phyloP scores from a whole-genome alignment of 306 rosid genomes.

The Vachellia collinsii region DNA sequence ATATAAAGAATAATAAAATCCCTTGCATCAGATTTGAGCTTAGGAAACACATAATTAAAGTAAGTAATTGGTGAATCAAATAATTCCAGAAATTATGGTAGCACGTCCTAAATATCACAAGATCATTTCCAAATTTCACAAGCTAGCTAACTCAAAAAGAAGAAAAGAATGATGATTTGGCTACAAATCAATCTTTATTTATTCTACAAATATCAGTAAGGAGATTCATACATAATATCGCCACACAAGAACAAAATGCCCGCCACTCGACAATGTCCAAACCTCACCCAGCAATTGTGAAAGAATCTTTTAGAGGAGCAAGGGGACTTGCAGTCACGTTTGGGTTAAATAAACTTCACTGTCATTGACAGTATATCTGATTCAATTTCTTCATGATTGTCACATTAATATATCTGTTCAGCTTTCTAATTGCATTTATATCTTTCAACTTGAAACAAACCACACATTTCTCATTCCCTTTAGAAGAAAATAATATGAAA shows the following conservation, averaged over 20 bases:
- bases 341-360: background rate
- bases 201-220: background rate
- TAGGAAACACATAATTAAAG: background rate
- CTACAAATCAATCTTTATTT: background rate
- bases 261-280: slow-evolving; percentile 2
- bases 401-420: background rate
- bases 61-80: slow-evolving; percentile 6
- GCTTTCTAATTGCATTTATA: background rate
- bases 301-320: slow-evolving; percentile 14
- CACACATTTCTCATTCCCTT: background rate
- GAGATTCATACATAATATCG: slow-evolving; percentile 11
- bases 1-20: background rate
- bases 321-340: slow-evolving; percentile 15
- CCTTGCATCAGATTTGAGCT: background rate
- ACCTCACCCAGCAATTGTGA: background rate
- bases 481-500: slow-evolving; percentile 8
- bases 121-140: background rate
- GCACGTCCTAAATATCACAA: background rate
- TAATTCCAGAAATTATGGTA: background rate
- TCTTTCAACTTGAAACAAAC: background rate
- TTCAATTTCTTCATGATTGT: slow-evolving; percentile 12
- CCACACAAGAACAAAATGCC: slow-evolving; percentile 26
- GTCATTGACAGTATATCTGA: slow-evolving; percentile 19
- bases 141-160: background rate
- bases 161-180: slow-evolving; percentile 12